Conservation (phyloP, 2,329 filamentous ascomycete genomes). For the Thielaviopsis punctulata region DNA sequence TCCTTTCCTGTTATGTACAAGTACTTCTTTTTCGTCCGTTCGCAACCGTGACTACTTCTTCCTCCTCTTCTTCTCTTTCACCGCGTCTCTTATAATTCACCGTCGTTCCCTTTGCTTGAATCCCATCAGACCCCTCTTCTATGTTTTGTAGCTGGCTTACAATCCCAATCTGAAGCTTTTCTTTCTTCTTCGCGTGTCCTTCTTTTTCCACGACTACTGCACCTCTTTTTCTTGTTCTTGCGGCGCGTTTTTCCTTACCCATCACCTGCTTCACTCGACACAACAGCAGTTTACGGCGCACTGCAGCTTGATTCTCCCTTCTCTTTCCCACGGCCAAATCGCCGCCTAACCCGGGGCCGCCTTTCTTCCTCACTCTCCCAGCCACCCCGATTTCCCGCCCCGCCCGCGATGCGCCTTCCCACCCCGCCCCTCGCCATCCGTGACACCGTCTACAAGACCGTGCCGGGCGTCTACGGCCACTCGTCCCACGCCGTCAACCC, state of each 20-base stretch:
- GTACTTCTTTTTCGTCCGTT: not conserved
- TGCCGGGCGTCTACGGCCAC: conserved; percentile 12
- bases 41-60: not conserved
- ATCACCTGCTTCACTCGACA: not conserved
- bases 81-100: not conserved
- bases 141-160: not conserved
- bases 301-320: not conserved
- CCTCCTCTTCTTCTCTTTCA: not conserved
- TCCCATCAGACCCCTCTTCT: not conserved
- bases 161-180: not conserved
- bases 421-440: conserved; percentile 18
- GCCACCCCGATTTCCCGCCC: not conserved
- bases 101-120: not conserved
- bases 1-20: not conserved
- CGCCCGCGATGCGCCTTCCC: conserved; percentile 26
- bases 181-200: not conserved
- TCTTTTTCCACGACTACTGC: not conserved
- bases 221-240: not conserved
- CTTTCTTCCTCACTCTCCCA: not conserved
- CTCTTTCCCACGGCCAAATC: not conserved
- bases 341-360: not conserved
- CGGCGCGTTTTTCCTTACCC: not conserved
- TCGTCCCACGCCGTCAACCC: conserved; percentile 2
- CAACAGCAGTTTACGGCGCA: not conserved
- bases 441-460: conserved; percentile 12